These are phyloP conservation scores for Diaporthe ilicicola DNA, from an alignment of 2,329 filamentous ascomycete species.

Conservation along the genomic window DNA sequence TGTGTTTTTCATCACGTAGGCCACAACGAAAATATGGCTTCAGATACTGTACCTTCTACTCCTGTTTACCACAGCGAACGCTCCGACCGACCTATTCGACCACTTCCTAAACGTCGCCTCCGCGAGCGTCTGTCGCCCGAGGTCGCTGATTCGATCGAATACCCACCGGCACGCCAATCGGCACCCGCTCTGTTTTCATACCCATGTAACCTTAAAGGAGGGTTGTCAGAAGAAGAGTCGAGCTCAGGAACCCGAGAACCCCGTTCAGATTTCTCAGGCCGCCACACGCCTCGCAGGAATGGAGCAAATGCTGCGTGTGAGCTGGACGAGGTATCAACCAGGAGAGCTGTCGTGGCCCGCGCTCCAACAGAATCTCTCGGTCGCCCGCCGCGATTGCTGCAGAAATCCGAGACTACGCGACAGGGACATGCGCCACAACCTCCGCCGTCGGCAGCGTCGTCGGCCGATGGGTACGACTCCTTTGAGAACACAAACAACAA, in stretches of 20 bases:
- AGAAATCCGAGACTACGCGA: constrained; percentile 55
- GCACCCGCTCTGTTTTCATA: constrained; percentile 81
- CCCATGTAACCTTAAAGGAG: constrained; percentile 62
- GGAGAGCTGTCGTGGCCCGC: constrained; percentile 53
- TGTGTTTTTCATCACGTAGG: constrained; percentile 44
- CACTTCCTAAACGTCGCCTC: constrained; percentile 86
- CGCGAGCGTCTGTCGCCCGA: constrained; percentile 88
- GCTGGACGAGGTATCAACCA: constrained; percentile 61
- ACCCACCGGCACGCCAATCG: constrained; percentile 78
- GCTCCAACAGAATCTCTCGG: constrained; percentile 56
- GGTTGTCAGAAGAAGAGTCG: constrained; percentile 49
- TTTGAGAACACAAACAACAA: constrained; percentile 99
- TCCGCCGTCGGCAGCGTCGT: constrained; percentile 74
- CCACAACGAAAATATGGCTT: constrained; percentile 64
- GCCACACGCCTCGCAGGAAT: constrained; percentile 57
- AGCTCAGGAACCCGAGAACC: constrained; percentile 44
- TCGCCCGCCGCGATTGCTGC: constrained; percentile 51
- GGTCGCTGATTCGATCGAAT: constrained; percentile 82
- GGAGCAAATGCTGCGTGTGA: constrained; percentile 67
- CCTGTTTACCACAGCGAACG: constrained; percentile 60
- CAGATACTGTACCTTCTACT: constrained; percentile 77
- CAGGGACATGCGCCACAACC: constrained; percentile 58
- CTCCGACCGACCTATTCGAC: constrained; percentile 91
- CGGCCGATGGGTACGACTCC: constrained; percentile 90
- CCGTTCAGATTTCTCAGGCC: constrained; percentile 37